Conservation (phyloP, 2,329 filamentous ascomycete species). For the Fusarium sp. region DNA sequence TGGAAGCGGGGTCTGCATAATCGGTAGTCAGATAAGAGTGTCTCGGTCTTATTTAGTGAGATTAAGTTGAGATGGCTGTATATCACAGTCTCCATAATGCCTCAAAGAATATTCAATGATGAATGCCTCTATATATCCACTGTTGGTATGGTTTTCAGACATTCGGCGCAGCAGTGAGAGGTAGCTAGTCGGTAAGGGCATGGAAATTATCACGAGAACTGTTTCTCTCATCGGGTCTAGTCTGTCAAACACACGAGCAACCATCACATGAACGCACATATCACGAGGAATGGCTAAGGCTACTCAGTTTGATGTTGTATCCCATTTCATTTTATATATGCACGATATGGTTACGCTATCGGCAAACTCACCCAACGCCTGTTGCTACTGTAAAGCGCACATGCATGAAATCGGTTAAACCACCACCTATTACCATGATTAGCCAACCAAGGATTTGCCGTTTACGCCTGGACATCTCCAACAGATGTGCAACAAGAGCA, state of each 20-base stretch:
- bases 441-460: not conserved
- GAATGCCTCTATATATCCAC: not conserved
- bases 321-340: not conserved
- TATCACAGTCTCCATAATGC: not conserved
- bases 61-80: not conserved
- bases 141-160: not conserved
- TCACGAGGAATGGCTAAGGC: not conserved
- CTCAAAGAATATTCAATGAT: not conserved
- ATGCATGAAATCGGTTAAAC: not conserved
- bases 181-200: no score
- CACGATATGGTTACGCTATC: not conserved
- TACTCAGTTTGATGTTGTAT: not conserved
- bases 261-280: not conserved
- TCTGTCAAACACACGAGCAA: not conserved
- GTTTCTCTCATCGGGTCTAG: not conserved
- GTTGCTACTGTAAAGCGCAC: not conserved
- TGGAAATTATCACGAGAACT: not conserved
- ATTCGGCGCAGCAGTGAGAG: not conserved
- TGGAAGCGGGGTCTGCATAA: slow-evolving; percentile 2
- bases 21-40: not conserved
- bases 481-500: not conserved
- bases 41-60: not conserved
- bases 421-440: not conserved
- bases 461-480: not conserved
- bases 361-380: not conserved